Evolutionary conservation across 306 rosid genomes (phyloP).

Genomic region (Nissolia schottii): DNA sequence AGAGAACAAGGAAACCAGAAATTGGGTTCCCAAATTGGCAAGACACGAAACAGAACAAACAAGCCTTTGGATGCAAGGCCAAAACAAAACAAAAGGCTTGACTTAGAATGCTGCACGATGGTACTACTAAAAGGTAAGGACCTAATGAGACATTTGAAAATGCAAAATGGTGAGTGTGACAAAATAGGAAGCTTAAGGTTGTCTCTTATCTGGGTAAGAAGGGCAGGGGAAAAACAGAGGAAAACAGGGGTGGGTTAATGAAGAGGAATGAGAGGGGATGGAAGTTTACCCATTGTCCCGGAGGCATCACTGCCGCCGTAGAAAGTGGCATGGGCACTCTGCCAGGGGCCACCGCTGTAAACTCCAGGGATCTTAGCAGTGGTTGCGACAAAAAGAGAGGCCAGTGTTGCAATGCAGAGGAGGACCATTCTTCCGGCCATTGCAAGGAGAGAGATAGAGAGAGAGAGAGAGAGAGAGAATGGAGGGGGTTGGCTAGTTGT

Average conservation of each 20-base stretch:
- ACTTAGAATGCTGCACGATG: not conserved
- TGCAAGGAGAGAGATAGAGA: constrained; percentile 15
- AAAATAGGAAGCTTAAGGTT: not conserved
- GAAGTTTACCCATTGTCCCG: constrained; percentile 89
- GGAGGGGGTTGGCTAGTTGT: not conserved
- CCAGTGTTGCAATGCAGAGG: constrained; percentile 48
- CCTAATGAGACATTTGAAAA: not conserved
- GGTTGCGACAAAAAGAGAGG: constrained; percentile 37
- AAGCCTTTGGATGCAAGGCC: not conserved
- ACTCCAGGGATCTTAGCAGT: constrained; percentile 74
- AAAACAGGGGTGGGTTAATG: not conserved
- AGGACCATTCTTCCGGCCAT: constrained; percentile 45
- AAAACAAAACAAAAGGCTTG: not conserved
- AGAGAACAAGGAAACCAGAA: not conserved
- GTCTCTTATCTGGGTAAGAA: not conserved
- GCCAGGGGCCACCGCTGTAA: constrained; percentile 71
- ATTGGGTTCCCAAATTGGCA: not conserved
- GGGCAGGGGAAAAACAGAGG: not conserved
- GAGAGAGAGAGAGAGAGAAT: constrained; percentile 8
- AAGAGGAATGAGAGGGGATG: not conserved
- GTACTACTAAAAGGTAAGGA: not conserved
- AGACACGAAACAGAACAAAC: not conserved
- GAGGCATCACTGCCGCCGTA: constrained; percentile 98
- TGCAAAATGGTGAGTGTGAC: not conserved
- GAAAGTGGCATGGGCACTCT: constrained; percentile 89